Percentiles rank a stretch among this genome's conserved stretches.
Evolutionary conservation across 2,329 filamentous ascomycete genomes (phyloP).

Genomic region (Verticillium tricorpus): DNA sequence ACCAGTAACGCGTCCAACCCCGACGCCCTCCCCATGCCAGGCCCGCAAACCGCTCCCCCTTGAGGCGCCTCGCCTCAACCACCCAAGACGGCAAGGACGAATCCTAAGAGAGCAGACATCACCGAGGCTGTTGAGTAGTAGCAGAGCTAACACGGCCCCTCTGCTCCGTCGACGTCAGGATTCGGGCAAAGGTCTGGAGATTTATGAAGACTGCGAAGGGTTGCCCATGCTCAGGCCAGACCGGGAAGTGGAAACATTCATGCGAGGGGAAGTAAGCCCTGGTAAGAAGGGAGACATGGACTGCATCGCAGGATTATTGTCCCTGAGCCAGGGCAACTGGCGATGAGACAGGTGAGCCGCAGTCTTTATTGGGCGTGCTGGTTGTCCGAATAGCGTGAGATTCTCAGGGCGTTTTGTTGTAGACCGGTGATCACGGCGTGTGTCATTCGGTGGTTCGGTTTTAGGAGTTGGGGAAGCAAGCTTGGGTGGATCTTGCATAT

Average conservation of each 20-base stretch:
- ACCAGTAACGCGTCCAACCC: constrained; percentile 5
- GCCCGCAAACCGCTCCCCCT: constrained; percentile 27
- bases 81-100: constrained; percentile 36
- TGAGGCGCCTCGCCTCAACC: constrained; percentile 21
- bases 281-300: constrained; percentile 79
- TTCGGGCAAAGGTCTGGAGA: constrained; percentile 31
- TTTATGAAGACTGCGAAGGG: constrained; percentile 47
- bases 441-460: neutral
- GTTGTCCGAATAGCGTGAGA: neutral
- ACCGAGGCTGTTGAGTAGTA: constrained; percentile 23
- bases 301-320: constrained; percentile 83
- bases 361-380: neutral
- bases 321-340: constrained; percentile 91
- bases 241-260: constrained; percentile 70
- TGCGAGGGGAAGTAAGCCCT: constrained; percentile 60
- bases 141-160: constrained; percentile 37
- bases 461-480: too few relatives aligned
- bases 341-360: constrained; percentile 36
- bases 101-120: constrained; percentile 35
- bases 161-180: constrained; percentile 22
- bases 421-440: neutral
- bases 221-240: constrained; percentile 15
- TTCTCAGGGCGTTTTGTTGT: neutral
- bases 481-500: too few relatives aligned
- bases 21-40: constrained; percentile 15